Base-by-base conservation (phyloP, 2,329 filamentous ascomycete genomes). In the Septoria petroselini region DNA sequence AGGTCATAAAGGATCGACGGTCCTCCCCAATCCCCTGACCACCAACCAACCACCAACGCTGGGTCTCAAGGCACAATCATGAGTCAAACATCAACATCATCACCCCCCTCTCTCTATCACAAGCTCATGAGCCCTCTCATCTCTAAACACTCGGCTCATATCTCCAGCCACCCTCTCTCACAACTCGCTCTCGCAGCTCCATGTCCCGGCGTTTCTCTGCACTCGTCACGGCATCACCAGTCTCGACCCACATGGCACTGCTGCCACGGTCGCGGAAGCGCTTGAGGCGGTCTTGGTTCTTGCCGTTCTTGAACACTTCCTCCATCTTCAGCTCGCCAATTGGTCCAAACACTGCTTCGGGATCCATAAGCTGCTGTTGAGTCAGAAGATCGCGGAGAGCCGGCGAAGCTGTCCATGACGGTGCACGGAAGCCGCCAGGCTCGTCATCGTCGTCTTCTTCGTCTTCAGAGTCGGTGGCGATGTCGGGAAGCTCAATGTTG, bases 401-500 rank as follows among this genome's bases (percentile, higher is more conserved):
- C 8, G 91, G 91, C 2, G 88, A 88, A 64, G 95, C 86, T 3
- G 89, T 90, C 93, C 93, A 98, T 6, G 82, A 81, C 2, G 89
- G 87, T 12, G 88, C 80, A 46, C 72, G 74, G 63, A 88, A 83
- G 40, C 76, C 75, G 38, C 60, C 63, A 25, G 59, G 61, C 18
- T 57, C 56, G 29, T 73, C 73, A 5, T 73, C 73, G 11, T 82
- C 80, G 2, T 78, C 81, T 53, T 91, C 86, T 41, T 91, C 86
- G 52, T 95, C 88, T 62, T 95, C 91, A 23, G 89, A 90, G 66
- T 98, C 94, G 1, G 93, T 97, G 57, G 90, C 83, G 60, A 98
- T 97, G 60, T 98, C 93, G 0, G 93, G 91, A 2, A 98, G 81
- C 59, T 93, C 86, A 62, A 98, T 96, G 43, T 80, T 81, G 52